Percentiles rank a stretch among this genome's conserved stretches.
These are phyloP conservation scores for Beauveria sp. DNA, from an alignment of 2,329 filamentous ascomycete genomes.

Conservation along the genomic window DNA sequence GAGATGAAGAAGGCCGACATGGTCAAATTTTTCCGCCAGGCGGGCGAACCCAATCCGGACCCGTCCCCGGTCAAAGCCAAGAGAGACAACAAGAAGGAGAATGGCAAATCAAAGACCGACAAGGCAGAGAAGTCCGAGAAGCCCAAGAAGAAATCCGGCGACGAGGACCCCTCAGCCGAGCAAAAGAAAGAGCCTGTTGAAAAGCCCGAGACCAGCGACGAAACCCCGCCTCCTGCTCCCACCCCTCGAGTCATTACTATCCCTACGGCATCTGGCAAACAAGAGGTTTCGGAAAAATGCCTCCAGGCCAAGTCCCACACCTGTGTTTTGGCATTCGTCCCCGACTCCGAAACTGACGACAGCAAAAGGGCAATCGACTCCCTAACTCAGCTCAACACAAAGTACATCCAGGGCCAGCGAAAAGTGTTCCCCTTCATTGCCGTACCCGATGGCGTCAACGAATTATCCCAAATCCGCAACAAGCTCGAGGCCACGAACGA, in stretches of 20 bases:
- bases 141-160: slow-evolving; percentile 30
- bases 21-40: slow-evolving; percentile 74
- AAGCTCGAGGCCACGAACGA: slow-evolving; percentile 51
- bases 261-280: slow-evolving; percentile 52
- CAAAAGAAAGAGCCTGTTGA: slow-evolving; percentile 18
- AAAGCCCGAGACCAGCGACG: slow-evolving; percentile 26
- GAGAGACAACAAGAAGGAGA: slow-evolving; percentile 28
- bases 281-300: slow-evolving; percentile 63
- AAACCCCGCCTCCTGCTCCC: slow-evolving; percentile 11
- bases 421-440: slow-evolving; percentile 79
- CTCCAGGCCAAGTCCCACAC: slow-evolving; percentile 69
- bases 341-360: slow-evolving; percentile 41
- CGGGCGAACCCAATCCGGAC: slow-evolving; percentile 71
- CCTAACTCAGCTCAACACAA: slow-evolving; percentile 68
- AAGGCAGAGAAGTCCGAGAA: slow-evolving; percentile 35
- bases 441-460: slow-evolving; percentile 47
- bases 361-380: slow-evolving; percentile 52
- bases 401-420: slow-evolving; percentile 58
- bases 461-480: slow-evolving; percentile 34
- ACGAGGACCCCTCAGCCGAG: slow-evolving; percentile 20
- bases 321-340: slow-evolving; percentile 71
- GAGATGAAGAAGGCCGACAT: slow-evolving; percentile 80
- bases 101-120: slow-evolving; percentile 32
- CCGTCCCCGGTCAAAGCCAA: slow-evolving; percentile 41
- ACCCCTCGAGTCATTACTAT: slow-evolving; percentile 49